phyloP scores from a whole-genome alignment of 164 flowering plant species.

The Warburgia ugandensis region DNA sequence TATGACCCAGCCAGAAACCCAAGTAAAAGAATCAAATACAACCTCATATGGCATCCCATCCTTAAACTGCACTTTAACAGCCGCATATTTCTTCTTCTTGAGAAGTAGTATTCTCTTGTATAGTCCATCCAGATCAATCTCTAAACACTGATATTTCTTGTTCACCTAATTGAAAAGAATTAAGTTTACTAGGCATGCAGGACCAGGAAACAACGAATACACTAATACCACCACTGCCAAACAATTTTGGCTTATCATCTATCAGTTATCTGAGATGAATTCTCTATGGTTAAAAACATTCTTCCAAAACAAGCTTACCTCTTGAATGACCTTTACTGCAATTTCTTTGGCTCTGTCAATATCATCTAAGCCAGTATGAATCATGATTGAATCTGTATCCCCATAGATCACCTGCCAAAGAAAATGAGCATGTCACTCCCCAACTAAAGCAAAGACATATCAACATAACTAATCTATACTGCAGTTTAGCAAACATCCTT shows the following conservation, averaged over 20 bases:
- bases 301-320: conserved; percentile 36
- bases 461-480: no score
- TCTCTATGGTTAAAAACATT: no score
- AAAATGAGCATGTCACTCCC: conserved; percentile 11
- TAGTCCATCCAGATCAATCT: conserved; percentile 95
- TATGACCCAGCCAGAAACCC: conserved; percentile 1
- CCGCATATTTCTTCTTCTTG: conserved; percentile 99
- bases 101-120: conserved; percentile 98
- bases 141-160: conserved; percentile 78
- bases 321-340: conserved; percentile 78
- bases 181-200: no score
- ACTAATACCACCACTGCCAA: no score
- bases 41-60: conserved; percentile 81
- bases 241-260: no score
- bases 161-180: conserved; percentile 53
- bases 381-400: conserved; percentile 99
- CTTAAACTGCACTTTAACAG: conserved; percentile 78
- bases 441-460: neutral
- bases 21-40: conserved; percentile 4
- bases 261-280: no score
- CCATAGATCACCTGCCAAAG: conserved; percentile 84
- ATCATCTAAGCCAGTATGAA: conserved; percentile 88
- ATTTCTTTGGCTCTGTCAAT: conserved; percentile 64
- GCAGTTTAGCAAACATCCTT: no score
- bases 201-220: no score